phyloP scores from a whole-genome alignment of 352 stramenopile species.

The Phytophthora tubulina region DNA sequence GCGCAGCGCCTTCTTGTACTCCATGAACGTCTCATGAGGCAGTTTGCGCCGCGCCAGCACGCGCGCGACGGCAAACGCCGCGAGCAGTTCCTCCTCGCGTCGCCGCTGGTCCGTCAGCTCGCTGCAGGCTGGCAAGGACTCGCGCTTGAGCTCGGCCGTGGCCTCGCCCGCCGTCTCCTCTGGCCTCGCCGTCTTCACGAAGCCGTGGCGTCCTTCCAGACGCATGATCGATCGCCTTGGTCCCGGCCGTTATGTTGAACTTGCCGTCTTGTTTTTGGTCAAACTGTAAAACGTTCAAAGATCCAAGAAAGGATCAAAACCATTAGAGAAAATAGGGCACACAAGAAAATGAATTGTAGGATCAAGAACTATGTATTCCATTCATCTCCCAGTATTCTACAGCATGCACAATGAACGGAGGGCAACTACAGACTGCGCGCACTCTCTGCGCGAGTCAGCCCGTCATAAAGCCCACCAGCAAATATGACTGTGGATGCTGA shows the following conservation, averaged over 20 bases:
- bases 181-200: slow-evolving; percentile 5
- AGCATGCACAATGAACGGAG: slow-evolving; percentile 29
- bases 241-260: slow-evolving; percentile 23
- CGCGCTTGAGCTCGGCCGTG: slow-evolving; percentile 33
- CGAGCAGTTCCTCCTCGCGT: slow-evolving; percentile 31
- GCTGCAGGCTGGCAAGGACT: slow-evolving; percentile 8
- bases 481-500: slow-evolving; percentile 7
- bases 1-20: slow-evolving; percentile 36
- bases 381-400: slow-evolving; percentile 43
- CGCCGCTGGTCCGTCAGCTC: slow-evolving; percentile 21
- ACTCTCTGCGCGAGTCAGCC: neutral
- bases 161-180: slow-evolving; percentile 22
- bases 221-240: slow-evolving; percentile 17
- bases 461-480: neutral
- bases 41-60: slow-evolving; percentile 32
- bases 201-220: slow-evolving; percentile 24
- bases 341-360: neutral
- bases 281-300: neutral
- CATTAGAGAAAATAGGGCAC: neutral
- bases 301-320: neutral
- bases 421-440: neutral
- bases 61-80: slow-evolving; percentile 32
- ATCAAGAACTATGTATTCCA: slow-evolving; percentile 26
- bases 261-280: neutral
- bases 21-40: slow-evolving; percentile 35